phyloP scores from a whole-genome alignment of 169 alveolate genomes.

The Besnoitia besnoiti region DNA sequence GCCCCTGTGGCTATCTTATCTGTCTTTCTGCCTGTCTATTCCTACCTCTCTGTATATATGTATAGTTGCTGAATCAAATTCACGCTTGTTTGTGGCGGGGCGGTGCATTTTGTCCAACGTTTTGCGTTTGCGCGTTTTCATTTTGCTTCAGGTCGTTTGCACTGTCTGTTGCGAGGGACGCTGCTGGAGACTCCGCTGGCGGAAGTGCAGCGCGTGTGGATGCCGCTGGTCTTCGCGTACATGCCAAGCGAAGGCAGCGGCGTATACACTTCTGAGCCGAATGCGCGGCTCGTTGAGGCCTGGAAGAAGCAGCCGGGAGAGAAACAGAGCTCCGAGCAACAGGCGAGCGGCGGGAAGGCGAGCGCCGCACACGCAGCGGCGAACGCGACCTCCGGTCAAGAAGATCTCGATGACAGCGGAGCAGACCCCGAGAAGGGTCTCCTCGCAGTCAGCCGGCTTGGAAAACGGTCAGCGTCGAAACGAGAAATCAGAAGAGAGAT shows the following conservation, averaged over 20 bases:
- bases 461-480: not conserved
- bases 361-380: not conserved
- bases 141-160: conserved; percentile 64
- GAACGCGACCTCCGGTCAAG: not conserved
- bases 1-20: not conserved
- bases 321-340: not conserved
- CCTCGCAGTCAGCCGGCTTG: not conserved
- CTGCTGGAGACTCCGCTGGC: conserved; percentile 43
- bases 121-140: not conserved
- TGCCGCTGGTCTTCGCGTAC: conserved; percentile 66
- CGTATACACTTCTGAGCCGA: not conserved
- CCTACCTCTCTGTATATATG: not conserved
- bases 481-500: not conserved
- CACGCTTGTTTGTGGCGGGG: not conserved
- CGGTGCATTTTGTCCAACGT: too few species aligned
- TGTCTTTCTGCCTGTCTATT: too few species aligned
- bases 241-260: conserved; percentile 38
- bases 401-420: not conserved
- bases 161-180: conserved; percentile 70
- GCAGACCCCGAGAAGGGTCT: not conserved
- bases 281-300: not conserved
- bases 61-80: not conserved
- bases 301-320: not conserved
- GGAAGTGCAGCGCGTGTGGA: conserved; percentile 54
- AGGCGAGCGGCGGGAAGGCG: not conserved